A percentile compares a stretch with the other conserved stretches of the same genome.
Conservation (phyloP, 345 rosid genomes). For the Syzygium oleosum region DNA sequence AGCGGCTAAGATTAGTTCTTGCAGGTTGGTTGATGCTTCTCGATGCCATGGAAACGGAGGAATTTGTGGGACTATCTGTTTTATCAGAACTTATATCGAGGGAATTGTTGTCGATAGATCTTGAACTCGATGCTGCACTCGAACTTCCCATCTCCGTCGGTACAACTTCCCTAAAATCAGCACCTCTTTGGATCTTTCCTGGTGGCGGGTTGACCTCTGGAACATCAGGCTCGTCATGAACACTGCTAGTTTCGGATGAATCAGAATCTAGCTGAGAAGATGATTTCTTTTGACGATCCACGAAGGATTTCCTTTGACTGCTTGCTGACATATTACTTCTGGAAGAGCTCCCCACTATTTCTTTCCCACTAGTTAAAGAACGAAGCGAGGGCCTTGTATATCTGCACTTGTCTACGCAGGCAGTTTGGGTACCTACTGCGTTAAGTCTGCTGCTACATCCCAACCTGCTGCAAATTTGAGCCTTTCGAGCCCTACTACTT, state of each 20-base stretch:
- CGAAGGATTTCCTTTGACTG: constrained; percentile 26
- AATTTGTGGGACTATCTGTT: constrained; percentile 20
- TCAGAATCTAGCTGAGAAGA: constrained; percentile 39
- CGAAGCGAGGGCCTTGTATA: constrained; percentile 37
- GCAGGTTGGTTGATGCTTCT: constrained; percentile 32
- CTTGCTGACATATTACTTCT: constrained; percentile 23
- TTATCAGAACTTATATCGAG: constrained; percentile 34
- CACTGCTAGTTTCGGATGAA: constrained; percentile 64
- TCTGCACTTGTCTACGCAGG: constrained; percentile 44
- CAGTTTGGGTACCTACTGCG: constrained; percentile 31
- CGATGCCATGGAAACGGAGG: constrained; percentile 25
- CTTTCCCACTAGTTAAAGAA: constrained; percentile 51
- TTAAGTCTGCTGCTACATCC: constrained; percentile 56
- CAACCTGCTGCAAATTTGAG: constrained; percentile 50
- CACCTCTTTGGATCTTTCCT: constrained; percentile 36
- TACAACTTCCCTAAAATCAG: constrained; percentile 14
- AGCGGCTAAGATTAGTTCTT: constrained; percentile 21
- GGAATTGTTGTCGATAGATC: constrained; percentile 32
- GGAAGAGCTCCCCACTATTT: constrained; percentile 63
- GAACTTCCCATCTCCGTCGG: constrained; percentile 39
- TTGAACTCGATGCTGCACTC: constrained; percentile 32
- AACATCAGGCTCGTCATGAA: constrained; percentile 44
- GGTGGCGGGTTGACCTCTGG: constrained; percentile 18
- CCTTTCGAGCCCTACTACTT: constrained; percentile 41
- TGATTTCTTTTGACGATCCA: constrained; percentile 33